Base-by-base conservation (phyloP, 768 basidiomycete species). In the Clavulina sp. region DNA sequence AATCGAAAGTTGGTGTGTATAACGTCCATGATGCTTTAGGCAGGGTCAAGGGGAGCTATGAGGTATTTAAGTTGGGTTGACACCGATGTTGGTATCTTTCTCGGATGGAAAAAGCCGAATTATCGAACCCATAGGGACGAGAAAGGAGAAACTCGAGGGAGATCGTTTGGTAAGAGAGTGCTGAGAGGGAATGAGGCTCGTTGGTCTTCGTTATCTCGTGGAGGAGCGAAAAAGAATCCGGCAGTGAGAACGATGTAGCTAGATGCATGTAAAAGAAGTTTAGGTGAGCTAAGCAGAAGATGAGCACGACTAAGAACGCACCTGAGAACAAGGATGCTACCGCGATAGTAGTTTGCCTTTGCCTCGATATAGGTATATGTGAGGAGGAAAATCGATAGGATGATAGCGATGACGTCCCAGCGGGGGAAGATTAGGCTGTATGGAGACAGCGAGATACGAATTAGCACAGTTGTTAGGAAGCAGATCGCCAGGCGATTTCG, bases 351-450 rank as follows among this genome's bases (percentile, higher is more conserved):
- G 66, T 97, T 97, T 59, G 84, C 85, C 70, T 83, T 89, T n/a
- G 91, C 91, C 67, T 99, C 95, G 60, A 97, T 95, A 63, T 95
- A 97, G 3, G 91, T 93, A 65, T 99, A 99, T 0, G 95, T 97
- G 73, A 99, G 77, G 56, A 97, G 66, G 73, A 97, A 99, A 69
- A 99, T 91, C 0, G 91, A 87, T 41, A 99, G 74, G 58, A 97
- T 84, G 61, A 97, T 81, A 26, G 80, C 83, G 58, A 97, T 78
- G 47, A 91, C 88, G 62, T 99, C 95, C 93, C 93, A 99, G 57
- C 91, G 79, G 0, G 95, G 95, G 75, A 99, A 95, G 54, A 97
- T 89, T 51, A 99, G 76, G 21, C 91, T 97, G 61, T 2, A 54
- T 16, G 7, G 34, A 23, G 16, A 44, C 38, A 51, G 51, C 49